These are phyloP conservation scores for Chalaropsis thielavioides DNA, from an alignment of 2,329 filamentous ascomycete species.

Conservation along the genomic window DNA sequence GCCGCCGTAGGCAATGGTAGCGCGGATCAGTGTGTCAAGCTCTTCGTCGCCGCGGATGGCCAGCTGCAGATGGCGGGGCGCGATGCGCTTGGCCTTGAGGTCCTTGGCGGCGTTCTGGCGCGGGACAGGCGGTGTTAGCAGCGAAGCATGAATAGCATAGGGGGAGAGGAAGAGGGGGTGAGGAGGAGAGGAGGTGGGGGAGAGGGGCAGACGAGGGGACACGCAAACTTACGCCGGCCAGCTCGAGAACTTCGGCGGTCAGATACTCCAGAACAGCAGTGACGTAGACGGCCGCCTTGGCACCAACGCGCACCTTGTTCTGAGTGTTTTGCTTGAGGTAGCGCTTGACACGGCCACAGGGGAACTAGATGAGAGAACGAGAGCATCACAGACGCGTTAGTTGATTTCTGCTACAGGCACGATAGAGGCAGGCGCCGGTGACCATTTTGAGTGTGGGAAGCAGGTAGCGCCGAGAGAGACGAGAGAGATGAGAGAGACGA, in stretches of 20 bases:
- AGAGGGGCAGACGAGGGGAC: too few relatives aligned
- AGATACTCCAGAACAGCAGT: constrained; percentile 97
- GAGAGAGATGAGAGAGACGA: too few relatives aligned
- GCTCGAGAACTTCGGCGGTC: constrained; percentile 92
- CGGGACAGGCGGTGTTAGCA: constrained; percentile 19
- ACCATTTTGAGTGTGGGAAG: too few relatives aligned
- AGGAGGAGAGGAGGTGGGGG: too few relatives aligned
- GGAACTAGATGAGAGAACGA: constrained; percentile 53
- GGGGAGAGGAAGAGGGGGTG: background rate
- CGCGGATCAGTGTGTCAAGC: constrained; percentile 90
- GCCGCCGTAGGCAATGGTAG: constrained; percentile 96
- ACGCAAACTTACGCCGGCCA: constrained; percentile 59
- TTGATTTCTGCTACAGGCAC: background rate
- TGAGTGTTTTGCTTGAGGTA: constrained; percentile 99
- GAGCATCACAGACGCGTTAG: background rate
- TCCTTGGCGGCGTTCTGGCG: constrained; percentile 91
- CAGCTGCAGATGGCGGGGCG: constrained; percentile 89
- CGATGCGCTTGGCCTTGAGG: constrained; percentile 99
- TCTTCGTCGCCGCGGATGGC: constrained; percentile 98
- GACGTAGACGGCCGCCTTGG: constrained; percentile 95
- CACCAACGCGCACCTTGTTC: constrained; percentile 98
- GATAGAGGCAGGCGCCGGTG: too few relatives aligned
- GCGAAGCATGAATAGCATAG: background rate
- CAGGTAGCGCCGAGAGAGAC: too few relatives aligned
- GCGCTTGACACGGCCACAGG: constrained; percentile 98